Evolutionary conservation across 192 early-diverging fungal genomes (phyloP).

Genomic region (Coemansia sp.): DNA sequence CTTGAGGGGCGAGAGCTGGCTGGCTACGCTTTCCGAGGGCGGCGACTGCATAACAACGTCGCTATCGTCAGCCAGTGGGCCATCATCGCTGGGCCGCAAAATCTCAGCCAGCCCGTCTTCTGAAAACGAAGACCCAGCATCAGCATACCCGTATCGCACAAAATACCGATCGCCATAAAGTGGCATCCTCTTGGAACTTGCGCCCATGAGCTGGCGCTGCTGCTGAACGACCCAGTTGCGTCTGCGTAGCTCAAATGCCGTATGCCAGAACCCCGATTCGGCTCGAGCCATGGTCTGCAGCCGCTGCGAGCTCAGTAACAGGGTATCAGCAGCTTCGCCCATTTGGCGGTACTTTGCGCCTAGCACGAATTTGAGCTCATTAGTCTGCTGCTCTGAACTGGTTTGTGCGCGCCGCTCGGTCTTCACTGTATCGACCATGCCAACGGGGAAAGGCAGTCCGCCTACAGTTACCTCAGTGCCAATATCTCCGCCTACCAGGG

Average conservation of each 20-base stretch:
- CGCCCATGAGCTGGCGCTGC: conserved; percentile 22
- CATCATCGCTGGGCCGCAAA: conserved; percentile 19
- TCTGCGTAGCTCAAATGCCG: conserved; percentile 38
- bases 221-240: conserved; percentile 47
- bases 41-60: neutral
- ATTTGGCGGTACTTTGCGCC: conserved; percentile 52
- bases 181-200: neutral
- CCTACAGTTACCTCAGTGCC: conserved; percentile 36
- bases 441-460: conserved; percentile 35
- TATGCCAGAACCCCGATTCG: conserved; percentile 45
- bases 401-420: conserved; percentile 19
- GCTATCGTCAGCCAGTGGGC: neutral
- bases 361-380: conserved; percentile 40
- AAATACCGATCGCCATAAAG: conserved; percentile 35
- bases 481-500: conserved; percentile 21
- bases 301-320: conserved; percentile 20
- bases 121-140: conserved; percentile 29
- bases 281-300: conserved; percentile 14
- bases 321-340: conserved; percentile 36
- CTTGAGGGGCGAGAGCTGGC: neutral
- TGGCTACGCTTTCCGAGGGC: neutral
- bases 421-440: conserved; percentile 28
- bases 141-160: conserved; percentile 34
- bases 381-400: neutral
- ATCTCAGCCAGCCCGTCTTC: conserved; percentile 46